Evolutionary conservation across 768 basidiomycete genomes (phyloP).

Genomic region (Dacryopinax spathularia): DNA sequence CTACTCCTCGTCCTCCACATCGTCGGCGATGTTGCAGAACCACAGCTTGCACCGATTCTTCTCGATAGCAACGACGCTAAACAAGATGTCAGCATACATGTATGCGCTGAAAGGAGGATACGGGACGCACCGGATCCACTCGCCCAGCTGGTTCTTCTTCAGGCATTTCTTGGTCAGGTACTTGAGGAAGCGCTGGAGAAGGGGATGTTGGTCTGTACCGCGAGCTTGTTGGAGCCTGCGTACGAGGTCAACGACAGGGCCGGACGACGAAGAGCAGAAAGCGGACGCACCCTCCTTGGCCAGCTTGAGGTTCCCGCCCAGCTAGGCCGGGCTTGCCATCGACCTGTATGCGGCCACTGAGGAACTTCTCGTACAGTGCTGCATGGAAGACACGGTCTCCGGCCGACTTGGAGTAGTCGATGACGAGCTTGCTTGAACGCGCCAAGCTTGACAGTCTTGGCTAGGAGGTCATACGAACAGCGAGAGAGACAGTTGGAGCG

Average conservation of each 20-base stretch:
- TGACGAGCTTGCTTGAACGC: slow-evolving; percentile 58
- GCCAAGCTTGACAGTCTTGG: slow-evolving; percentile 29
- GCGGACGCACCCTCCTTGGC: slow-evolving; percentile 58
- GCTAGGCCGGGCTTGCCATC: slow-evolving; percentile 83
- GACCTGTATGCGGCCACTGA: slow-evolving; percentile 88
- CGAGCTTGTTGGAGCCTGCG: slow-evolving; percentile 68
- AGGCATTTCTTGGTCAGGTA: slow-evolving; percentile 99
- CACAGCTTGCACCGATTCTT: slow-evolving; percentile 90
- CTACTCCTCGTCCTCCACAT: slow-evolving; percentile 27
- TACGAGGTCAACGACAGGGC: no score
- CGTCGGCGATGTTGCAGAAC: slow-evolving; percentile 76
- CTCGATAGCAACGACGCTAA: slow-evolving; percentile 82
- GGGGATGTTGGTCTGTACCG: slow-evolving; percentile 69
- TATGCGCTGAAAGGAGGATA: background rate
- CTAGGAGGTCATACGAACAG: no score
- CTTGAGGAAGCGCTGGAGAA: slow-evolving; percentile 95
- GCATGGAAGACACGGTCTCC: slow-evolving; percentile 41
- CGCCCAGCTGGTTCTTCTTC: slow-evolving; percentile 90
- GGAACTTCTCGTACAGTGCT: slow-evolving; percentile 67
- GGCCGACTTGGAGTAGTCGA: slow-evolving; percentile 79
- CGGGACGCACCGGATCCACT: slow-evolving; percentile 76
- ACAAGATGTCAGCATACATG: slow-evolving; percentile 2
- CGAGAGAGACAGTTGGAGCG: slow-evolving; percentile 11
- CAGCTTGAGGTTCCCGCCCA: slow-evolving; percentile 81
- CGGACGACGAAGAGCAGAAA: background rate